A percentile compares a stretch with the other conserved stretches of the same genome.
Conservation (phyloP, 139 green algal species). For the Picochlorum sp. region DNA sequence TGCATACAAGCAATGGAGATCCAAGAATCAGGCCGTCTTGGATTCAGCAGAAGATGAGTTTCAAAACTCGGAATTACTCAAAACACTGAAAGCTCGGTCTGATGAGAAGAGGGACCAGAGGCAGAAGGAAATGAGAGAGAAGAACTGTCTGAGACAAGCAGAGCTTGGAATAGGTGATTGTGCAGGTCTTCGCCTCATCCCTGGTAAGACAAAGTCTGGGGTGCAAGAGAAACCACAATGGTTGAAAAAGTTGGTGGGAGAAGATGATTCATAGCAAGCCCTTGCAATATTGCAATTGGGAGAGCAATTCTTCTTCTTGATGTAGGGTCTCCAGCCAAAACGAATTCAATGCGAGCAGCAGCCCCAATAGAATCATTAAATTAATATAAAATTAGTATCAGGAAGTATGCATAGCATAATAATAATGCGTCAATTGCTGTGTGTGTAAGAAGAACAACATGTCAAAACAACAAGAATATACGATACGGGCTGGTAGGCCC, state of each 20-base stretch:
- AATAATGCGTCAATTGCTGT: too few relatives aligned
- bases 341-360: too few relatives aligned
- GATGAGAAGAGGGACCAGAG: conserved; percentile 12
- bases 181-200: conserved; percentile 53
- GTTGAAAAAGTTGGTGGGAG: conserved; percentile 47
- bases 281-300: too few relatives aligned
- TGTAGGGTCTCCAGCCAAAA: too few relatives aligned
- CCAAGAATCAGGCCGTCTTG: conserved; percentile 6
- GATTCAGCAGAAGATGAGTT: conserved; percentile 23
- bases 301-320: too few relatives aligned
- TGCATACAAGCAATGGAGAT: not conserved
- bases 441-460: too few relatives aligned
- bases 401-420: too few relatives aligned
- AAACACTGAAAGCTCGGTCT: conserved; percentile 16
- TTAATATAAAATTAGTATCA: too few relatives aligned
- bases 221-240: conserved; percentile 50
- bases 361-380: too few relatives aligned
- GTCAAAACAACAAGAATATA: not conserved
- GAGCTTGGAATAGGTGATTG: conserved; percentile 72
- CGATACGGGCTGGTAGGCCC: conserved; percentile 3
- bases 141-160: conserved; percentile 64
- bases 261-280: not conserved
- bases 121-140: conserved; percentile 41
- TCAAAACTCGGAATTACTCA: conserved; percentile 26
- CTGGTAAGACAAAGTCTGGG: conserved; percentile 45